Evolutionary conservation across 139 green algal genomes (phyloP).

Genomic region (Micromonas commoda): DNA sequence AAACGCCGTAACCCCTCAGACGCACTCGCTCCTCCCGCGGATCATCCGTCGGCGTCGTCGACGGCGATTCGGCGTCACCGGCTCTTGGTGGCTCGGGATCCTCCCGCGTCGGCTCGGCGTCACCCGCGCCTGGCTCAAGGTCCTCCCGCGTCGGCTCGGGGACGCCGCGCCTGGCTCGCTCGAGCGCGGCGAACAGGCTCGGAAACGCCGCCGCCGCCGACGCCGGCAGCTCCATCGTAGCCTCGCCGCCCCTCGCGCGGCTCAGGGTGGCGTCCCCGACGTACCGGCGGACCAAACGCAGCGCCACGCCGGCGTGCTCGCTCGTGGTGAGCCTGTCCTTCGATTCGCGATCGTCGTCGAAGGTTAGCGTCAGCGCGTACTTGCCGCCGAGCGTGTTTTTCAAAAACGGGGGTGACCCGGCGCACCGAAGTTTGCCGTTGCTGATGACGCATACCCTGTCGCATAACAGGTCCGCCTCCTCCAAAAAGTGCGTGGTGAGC

Average conservation of each 20-base stretch:
- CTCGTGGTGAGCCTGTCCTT: neutral
- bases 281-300: neutral
- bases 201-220: neutral
- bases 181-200: conserved; percentile 25
- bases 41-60: no score
- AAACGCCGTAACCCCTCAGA: conserved; percentile 12
- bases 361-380: conserved; percentile 30
- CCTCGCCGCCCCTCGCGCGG: neutral
- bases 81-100: no score
- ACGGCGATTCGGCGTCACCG: no score
- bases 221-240: conserved; percentile 18
- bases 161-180: no score
- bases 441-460: conserved; percentile 50
- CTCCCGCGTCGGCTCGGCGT: no score
- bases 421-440: conserved; percentile 40
- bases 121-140: no score
- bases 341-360: neutral
- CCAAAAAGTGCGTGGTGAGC: conserved; percentile 54
- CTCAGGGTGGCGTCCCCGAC: conserved; percentile 2
- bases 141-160: no score
- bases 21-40: conserved; percentile 7
- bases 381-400: conserved; percentile 38
- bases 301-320: neutral
- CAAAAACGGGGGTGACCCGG: conserved; percentile 39
- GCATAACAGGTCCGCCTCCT: conserved; percentile 50